These are phyloP conservation scores for Baorangia bicolor DNA, from an alignment of 768 basidiomycete species.

Conservation along the genomic window DNA sequence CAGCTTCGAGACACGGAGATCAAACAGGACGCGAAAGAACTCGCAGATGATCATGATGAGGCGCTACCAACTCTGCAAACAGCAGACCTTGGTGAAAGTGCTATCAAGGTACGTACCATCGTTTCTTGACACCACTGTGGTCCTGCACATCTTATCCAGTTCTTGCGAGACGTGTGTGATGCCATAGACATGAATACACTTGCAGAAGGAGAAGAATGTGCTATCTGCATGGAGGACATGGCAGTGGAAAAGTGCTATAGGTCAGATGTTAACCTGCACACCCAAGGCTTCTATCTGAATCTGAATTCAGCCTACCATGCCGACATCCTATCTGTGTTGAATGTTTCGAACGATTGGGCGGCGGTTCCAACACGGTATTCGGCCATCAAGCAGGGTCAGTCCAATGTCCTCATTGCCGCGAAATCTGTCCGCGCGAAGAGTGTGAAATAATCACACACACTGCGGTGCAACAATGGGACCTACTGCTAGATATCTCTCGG, in stretches of 20 bases:
- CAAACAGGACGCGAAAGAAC: slow-evolving; percentile 14
- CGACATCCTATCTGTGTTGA: slow-evolving; percentile 15
- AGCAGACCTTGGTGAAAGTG: slow-evolving; percentile 8
- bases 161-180: slow-evolving; percentile 17
- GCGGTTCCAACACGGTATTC: neutral
- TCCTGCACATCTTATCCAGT: slow-evolving; percentile 3
- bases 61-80: neutral
- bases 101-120: slow-evolving; percentile 6
- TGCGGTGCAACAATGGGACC: slow-evolving; percentile 20
- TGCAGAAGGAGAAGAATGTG: slow-evolving; percentile 21
- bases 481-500: slow-evolving; percentile 16
- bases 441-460: slow-evolving; percentile 17
- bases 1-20: slow-evolving; percentile 19
- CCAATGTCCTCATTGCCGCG: slow-evolving; percentile 23
- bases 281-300: neutral
- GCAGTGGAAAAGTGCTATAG: slow-evolving; percentile 16
- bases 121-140: neutral
- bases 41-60: neutral
- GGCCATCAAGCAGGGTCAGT: neutral
- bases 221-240: slow-evolving; percentile 21
- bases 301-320: slow-evolving; percentile 10
- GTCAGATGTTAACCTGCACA: slow-evolving; percentile 4
- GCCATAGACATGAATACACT: slow-evolving; percentile 22
- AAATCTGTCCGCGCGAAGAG: slow-evolving; percentile 6
- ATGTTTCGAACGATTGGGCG: slow-evolving; percentile 12